phyloP scores from a whole-genome alignment of 2,329 filamentous ascomycete species.

The Aspergillus fijiensis region DNA sequence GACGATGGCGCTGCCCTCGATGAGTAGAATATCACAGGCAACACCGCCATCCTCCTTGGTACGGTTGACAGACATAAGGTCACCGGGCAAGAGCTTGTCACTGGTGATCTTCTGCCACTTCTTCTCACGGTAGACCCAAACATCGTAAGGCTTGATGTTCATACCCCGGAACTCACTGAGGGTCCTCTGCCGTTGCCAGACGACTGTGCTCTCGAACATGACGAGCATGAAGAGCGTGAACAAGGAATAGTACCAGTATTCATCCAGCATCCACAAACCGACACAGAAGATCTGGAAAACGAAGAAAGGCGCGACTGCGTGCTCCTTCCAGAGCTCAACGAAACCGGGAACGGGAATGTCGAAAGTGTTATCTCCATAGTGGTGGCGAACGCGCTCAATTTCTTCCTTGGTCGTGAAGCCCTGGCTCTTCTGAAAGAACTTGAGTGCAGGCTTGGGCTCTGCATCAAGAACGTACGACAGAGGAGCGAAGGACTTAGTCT shows the following conservation, averaged over 20 bases:
- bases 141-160: constrained; percentile 98
- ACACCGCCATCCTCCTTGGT: constrained; percentile 97
- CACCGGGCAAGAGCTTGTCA: constrained; percentile 88
- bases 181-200: constrained; percentile 97
- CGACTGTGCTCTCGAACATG: constrained; percentile 94
- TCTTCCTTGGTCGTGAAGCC: constrained; percentile 75
- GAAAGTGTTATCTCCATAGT: constrained; percentile 95
- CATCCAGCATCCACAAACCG: constrained; percentile 95
- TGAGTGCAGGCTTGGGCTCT: constrained; percentile 77
- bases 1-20: constrained; percentile 94
- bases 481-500: constrained; percentile 73
- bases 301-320: constrained; percentile 97
- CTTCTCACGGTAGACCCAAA: constrained; percentile 83
- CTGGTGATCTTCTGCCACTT: constrained; percentile 88
- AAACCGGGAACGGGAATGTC: constrained; percentile 97
- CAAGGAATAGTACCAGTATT: constrained; percentile 99
- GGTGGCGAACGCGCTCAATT: constrained; percentile 75
- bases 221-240: constrained; percentile 99
- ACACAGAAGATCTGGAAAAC: constrained; percentile 99
- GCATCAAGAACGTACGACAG: constrained; percentile 79
- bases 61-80: constrained; percentile 85
- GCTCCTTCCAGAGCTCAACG: constrained; percentile 93
- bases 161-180: constrained; percentile 96
- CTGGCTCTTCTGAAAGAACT: constrained; percentile 73
- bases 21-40: constrained; percentile 92